Evolutionary conservation across 2,329 filamentous ascomycete species (phyloP).

Genomic region (Xylariaceae sp.): DNA sequence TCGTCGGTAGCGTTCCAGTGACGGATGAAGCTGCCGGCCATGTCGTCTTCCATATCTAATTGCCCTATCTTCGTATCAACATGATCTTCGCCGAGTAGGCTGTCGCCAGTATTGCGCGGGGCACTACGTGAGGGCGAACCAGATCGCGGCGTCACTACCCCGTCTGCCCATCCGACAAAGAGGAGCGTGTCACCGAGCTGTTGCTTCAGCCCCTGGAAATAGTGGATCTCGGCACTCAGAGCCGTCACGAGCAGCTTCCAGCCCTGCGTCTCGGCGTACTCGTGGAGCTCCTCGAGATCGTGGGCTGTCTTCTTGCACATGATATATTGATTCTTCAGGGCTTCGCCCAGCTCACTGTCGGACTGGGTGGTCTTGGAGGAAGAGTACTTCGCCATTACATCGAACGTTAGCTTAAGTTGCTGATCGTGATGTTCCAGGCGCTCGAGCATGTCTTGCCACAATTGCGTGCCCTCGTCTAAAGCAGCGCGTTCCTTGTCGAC

Average conservation of each 20-base stretch:
- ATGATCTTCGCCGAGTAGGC: constrained; percentile 21
- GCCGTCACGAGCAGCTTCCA: constrained; percentile 75
- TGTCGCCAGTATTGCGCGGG: background rate
- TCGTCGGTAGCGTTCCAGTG: constrained; percentile 30
- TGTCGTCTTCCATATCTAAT: constrained; percentile 24
- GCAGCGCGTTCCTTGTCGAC: constrained; percentile 59
- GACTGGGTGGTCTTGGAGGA: constrained; percentile 25
- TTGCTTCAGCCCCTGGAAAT: constrained; percentile 55
- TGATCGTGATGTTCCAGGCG: constrained; percentile 61
- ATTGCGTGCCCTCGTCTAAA: constrained; percentile 58
- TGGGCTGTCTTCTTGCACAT: constrained; percentile 52
- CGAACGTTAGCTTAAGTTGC: constrained; percentile 22
- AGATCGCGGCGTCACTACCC: constrained; percentile 15
- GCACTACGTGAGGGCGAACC: background rate
- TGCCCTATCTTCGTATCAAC: constrained; percentile 7
- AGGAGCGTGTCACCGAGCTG: constrained; percentile 44
- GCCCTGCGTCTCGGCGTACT: constrained; percentile 52
- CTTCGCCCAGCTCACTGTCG: constrained; percentile 31
- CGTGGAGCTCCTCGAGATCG: constrained; percentile 50
- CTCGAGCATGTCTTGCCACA: constrained; percentile 60
- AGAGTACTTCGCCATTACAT: constrained; percentile 18
- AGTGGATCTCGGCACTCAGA: constrained; percentile 67
- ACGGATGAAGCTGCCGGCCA: constrained; percentile 33
- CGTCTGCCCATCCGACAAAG: constrained; percentile 29
- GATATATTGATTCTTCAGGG: constrained; percentile 44